Conservation (phyloP, 2,329 filamentous ascomycete genomes). For the Ophiostoma perfectum region DNA sequence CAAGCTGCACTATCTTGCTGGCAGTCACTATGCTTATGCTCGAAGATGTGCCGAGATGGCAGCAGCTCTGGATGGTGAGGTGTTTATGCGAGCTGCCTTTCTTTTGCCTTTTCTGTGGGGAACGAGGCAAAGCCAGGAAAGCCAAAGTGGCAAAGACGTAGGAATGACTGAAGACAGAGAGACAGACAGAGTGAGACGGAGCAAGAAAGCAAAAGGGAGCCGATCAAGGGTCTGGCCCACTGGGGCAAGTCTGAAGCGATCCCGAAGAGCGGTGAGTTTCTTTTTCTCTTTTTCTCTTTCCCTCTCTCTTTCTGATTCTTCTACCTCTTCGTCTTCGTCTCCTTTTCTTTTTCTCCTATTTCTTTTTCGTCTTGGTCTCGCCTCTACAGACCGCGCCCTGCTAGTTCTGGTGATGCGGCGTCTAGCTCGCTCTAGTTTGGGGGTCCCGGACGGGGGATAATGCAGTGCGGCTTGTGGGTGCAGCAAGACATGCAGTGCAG, state of each 20-base stretch:
- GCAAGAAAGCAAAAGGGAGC: not conserved
- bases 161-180: not conserved
- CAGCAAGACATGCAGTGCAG: constrained; percentile 8
- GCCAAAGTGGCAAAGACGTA: not conserved
- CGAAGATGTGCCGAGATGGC: constrained; percentile 4
- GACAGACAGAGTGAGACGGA: not conserved
- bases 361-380: not conserved
- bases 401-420: not conserved
- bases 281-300: not conserved
- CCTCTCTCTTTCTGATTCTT: not conserved
- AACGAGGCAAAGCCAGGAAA: not conserved
- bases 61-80: not conserved
- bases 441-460: constrained; percentile 7
- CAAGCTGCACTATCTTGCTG: constrained; percentile 1
- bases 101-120: not conserved
- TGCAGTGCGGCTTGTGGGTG: constrained; percentile 8
- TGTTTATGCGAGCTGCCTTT: not conserved
- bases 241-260: not conserved
- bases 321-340: not conserved
- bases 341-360: not conserved
- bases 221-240: constrained; percentile 11
- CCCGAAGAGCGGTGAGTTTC: constrained; percentile 12
- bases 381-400: not conserved
- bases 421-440: constrained; percentile 3
- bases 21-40: not conserved